Conservation (phyloP, 371 early-diverging fungal species). For the Mortierella sp. region DNA sequence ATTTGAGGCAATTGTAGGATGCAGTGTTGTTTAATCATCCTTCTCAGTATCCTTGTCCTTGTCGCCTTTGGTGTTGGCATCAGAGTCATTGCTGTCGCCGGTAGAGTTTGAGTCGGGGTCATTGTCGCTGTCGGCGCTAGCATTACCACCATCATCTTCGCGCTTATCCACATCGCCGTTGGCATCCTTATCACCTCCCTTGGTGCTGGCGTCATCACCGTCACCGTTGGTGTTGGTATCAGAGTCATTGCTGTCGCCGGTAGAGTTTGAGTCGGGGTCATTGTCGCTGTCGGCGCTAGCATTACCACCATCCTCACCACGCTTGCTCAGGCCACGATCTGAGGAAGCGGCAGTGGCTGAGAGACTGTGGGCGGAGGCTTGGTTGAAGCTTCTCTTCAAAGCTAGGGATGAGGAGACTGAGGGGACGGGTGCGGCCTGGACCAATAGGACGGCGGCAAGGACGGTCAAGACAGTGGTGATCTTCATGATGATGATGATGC, state of each 20-base stretch:
- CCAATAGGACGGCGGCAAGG: conserved; percentile 23
- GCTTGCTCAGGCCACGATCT: not conserved
- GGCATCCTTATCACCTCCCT: not conserved
- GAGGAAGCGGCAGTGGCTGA: not conserved
- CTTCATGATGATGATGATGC: conserved; percentile 21
- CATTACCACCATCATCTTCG: not conserved
- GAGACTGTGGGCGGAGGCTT: not conserved
- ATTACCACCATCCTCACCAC: no score
- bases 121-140: no score
- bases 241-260: no score
- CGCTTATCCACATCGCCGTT: not conserved
- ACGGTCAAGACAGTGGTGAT: conserved; percentile 21
- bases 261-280: no score
- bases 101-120: no score
- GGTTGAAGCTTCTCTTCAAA: not conserved
- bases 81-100: no score
- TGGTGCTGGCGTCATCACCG: no score
- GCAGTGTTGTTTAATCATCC: not conserved
- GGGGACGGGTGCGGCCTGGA: conserved; percentile 32
- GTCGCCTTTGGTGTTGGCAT: no score
- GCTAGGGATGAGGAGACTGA: not conserved
- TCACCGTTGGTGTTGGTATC: no score
- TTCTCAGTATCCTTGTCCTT: not conserved
- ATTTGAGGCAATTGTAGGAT: not conserved
- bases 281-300: no score